Evolutionary conservation across 2,329 filamentous ascomycete species (phyloP).

Genomic region (Stachybotrys chartarum): DNA sequence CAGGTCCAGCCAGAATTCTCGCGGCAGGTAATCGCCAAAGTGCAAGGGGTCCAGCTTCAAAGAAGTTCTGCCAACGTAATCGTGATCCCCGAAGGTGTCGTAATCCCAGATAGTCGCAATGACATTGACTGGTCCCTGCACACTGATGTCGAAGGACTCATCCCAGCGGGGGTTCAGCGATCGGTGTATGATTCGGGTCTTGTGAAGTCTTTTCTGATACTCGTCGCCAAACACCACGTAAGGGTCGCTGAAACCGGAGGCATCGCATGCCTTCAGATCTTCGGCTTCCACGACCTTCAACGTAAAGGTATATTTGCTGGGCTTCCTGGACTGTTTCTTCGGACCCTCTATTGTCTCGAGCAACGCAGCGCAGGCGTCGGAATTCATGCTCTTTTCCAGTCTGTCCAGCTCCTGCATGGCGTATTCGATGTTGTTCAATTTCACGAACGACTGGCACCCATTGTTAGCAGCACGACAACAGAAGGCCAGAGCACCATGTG

Average conservation of each 20-base stretch:
- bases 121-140: constrained; percentile 83
- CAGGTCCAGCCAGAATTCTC: constrained; percentile 96
- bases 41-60: constrained; percentile 96
- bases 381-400: constrained; percentile 82
- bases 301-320: constrained; percentile 91
- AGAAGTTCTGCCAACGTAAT: constrained; percentile 94
- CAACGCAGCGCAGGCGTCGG: constrained; percentile 80
- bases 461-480: constrained; percentile 16
- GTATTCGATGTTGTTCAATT: constrained; percentile 96
- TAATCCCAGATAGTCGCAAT: constrained; percentile 98
- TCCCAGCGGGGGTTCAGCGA: constrained; percentile 96
- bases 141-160: constrained; percentile 92
- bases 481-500: neutral
- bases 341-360: constrained; percentile 69
- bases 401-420: constrained; percentile 88
- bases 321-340: constrained; percentile 54
- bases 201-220: constrained; percentile 92
- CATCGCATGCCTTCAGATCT: constrained; percentile 95
- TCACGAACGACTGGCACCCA: constrained; percentile 72
- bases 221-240: constrained; percentile 97
- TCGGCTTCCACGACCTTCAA: constrained; percentile 98
- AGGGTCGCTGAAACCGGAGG: constrained; percentile 88
- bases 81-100: constrained; percentile 93
- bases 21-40: constrained; percentile 90
- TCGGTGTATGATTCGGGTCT: constrained; percentile 85